Evolutionary conservation across 2,329 filamentous ascomycete species (phyloP).

Genomic region (Didymella segeticola): DNA sequence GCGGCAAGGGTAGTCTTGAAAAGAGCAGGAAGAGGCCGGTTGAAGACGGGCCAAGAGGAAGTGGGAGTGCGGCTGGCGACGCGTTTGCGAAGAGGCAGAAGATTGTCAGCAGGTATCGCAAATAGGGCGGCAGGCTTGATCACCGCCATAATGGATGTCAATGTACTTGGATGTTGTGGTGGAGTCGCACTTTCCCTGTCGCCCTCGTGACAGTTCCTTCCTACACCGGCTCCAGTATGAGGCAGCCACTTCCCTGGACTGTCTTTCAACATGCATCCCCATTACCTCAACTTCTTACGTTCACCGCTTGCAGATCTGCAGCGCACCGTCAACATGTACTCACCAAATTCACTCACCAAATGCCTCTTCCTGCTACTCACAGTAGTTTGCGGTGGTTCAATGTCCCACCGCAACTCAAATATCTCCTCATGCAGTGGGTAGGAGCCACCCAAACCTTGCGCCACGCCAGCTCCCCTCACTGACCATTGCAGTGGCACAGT

Average conservation of each 20-base stretch:
- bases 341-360: neutral
- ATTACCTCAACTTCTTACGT: neutral
- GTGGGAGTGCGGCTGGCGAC: constrained; percentile 73
- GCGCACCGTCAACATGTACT: neutral
- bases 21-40: constrained; percentile 82
- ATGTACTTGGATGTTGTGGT: neutral
- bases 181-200: neutral
- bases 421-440: constrained; percentile 22
- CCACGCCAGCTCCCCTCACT: constrained; percentile 7
- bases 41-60: constrained; percentile 75
- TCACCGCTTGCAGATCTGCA: neutral
- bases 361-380: constrained; percentile 3
- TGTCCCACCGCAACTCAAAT: neutral
- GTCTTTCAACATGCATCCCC: neutral
- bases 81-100: constrained; percentile 63
- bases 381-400: neutral
- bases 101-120: constrained; percentile 40
- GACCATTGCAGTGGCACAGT: constrained; percentile 25
- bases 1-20: constrained; percentile 67
- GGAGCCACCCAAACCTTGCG: neutral
- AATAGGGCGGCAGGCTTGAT: constrained; percentile 14
- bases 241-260: neutral
- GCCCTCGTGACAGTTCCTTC: neutral
- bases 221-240: neutral
- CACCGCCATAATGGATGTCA: neutral